These are phyloP conservation scores for Tulasnella sp. DNA, from an alignment of 768 basidiomycete species.

Conservation along the genomic window DNA sequence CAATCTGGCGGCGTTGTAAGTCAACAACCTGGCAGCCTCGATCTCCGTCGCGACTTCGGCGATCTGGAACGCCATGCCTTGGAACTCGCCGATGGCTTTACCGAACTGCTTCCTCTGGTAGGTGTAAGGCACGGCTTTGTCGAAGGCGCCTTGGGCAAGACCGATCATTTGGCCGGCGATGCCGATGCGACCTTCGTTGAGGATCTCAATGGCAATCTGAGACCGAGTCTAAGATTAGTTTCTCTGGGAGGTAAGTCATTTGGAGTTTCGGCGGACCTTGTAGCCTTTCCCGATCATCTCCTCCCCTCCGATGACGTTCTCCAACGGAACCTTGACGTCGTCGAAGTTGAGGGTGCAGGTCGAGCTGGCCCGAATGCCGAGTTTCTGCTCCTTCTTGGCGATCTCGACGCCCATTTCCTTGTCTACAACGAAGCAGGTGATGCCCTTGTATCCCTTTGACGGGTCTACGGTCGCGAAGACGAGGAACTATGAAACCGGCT, in stretches of 20 bases:
- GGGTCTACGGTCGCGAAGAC: constrained; percentile 85
- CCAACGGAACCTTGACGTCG: constrained; percentile 71
- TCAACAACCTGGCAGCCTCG: constrained; percentile 78
- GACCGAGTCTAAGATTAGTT: constrained; percentile 19
- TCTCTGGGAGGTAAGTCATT: not conserved
- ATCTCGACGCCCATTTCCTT: constrained; percentile 96
- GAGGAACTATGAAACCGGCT: constrained; percentile 37
- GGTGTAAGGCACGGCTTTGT: constrained; percentile 90
- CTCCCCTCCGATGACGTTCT: constrained; percentile 85
- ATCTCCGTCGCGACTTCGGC: constrained; percentile 84
- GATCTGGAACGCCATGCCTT: constrained; percentile 92
- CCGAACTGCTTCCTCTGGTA: constrained; percentile 93
- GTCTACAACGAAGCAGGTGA: constrained; percentile 93
- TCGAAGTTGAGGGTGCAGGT: constrained; percentile 94
- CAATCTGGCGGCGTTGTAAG: constrained; percentile 38
- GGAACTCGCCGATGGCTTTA: constrained; percentile 86
- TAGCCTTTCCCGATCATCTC: constrained; percentile 64
- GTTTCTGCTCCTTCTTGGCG: constrained; percentile 97
- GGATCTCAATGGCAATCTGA: constrained; percentile 81
- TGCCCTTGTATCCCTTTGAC: constrained; percentile 90
- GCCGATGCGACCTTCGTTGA: constrained; percentile 63
- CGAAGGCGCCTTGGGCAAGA: constrained; percentile 92
- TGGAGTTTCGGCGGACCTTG: constrained; percentile 38
- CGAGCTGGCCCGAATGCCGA: constrained; percentile 91
- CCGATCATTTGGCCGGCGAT: constrained; percentile 99